These are phyloP conservation scores for Cladorrhinum samala DNA, from an alignment of 495 filamentous ascomycete genomes.

Conservation along the genomic window DNA sequence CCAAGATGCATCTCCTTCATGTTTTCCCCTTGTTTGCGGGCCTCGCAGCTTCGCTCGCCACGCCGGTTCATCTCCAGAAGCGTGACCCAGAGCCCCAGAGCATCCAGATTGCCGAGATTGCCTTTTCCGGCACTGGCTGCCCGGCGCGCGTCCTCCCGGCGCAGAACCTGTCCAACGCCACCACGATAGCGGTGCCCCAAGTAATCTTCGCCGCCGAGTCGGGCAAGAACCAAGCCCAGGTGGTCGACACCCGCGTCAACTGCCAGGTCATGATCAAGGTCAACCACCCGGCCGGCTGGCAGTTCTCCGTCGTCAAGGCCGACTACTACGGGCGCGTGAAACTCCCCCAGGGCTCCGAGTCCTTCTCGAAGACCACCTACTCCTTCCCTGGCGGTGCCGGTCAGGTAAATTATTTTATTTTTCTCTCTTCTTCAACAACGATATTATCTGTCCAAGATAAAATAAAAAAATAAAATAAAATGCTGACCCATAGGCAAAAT, in stretches of 20 bases:
- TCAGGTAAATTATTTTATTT: background rate
- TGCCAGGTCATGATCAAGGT: constrained; percentile 8
- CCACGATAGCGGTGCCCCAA: background rate
- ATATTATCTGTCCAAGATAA: background rate
- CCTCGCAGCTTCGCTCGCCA: constrained; percentile 8
- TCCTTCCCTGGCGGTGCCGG: constrained; percentile 1
- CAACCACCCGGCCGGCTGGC: constrained; percentile 14
- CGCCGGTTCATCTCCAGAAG: background rate
- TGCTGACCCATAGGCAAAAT: constrained; percentile 1
- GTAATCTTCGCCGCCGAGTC: background rate
- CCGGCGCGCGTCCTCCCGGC: background rate
- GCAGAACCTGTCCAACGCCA: constrained; percentile 1
- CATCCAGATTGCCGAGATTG: constrained; percentile 5
- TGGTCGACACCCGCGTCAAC: constrained; percentile 1
- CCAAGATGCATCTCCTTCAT: constrained; percentile 9
- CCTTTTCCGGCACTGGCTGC: constrained; percentile 7
- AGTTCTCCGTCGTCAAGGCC: constrained; percentile 11
- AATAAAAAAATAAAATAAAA: background rate
- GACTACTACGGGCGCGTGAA: constrained; percentile 14
- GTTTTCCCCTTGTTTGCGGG: constrained; percentile 11
- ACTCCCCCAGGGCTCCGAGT: constrained; percentile 5
- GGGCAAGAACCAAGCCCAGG: background rate
- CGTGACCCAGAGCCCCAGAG: background rate
- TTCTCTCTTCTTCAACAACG: background rate
- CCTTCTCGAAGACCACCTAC: constrained; percentile 11